Evolutionary conservation across 2,329 filamentous ascomycete species (phyloP).

Genomic region (Tetracladium maxilliforme): DNA sequence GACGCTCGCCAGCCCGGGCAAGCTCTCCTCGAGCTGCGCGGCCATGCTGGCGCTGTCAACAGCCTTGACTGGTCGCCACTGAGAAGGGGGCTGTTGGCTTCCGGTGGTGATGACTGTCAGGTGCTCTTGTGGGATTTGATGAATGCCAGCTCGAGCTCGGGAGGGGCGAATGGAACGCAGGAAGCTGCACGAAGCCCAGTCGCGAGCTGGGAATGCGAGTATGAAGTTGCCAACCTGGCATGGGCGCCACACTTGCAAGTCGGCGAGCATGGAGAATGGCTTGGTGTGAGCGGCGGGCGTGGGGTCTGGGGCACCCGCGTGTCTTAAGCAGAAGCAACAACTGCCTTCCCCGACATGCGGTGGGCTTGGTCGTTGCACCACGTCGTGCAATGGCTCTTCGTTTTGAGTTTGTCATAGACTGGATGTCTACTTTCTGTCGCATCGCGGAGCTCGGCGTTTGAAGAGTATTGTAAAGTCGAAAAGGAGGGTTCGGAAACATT

Average conservation of each 20-base stretch:
- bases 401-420: too few species aligned
- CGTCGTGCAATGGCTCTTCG: too few species aligned
- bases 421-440: too few species aligned
- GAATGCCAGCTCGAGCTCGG: constrained; percentile 38
- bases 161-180: constrained; percentile 12
- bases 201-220: constrained; percentile 73
- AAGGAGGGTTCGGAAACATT: too few species aligned
- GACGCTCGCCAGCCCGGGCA: constrained; percentile 94
- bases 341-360: too few species aligned
- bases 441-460: too few species aligned
- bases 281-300: constrained; percentile 67
- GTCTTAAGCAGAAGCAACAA: too few species aligned
- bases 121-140: constrained; percentile 91
- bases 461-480: too few species aligned
- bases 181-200: constrained; percentile 41
- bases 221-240: constrained; percentile 72
- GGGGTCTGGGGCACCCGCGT: constrained; percentile 83
- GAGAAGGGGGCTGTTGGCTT: constrained; percentile 76
- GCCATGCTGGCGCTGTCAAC: constrained; percentile 74
- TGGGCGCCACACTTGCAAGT: constrained; percentile 66
- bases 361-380: too few species aligned
- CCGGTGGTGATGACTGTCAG: constrained; percentile 80
- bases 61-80: constrained; percentile 92
- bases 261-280: constrained; percentile 63
- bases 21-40: constrained; percentile 82